phyloP scores from a whole-genome alignment of 352 stramenopile species.

The Phytopythium sindhum region DNA sequence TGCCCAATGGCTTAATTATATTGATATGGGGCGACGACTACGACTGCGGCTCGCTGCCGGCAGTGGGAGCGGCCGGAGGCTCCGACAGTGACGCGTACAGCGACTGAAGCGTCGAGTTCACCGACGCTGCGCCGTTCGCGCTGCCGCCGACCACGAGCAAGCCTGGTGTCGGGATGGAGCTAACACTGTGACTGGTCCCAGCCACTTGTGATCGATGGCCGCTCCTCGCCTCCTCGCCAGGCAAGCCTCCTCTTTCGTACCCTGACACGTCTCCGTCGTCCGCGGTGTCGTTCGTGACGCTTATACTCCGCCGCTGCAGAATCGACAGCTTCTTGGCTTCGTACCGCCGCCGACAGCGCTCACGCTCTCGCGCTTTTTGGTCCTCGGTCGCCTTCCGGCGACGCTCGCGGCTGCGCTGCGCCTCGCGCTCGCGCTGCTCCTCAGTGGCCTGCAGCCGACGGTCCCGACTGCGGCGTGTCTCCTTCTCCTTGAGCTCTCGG shows the following conservation, averaged over 20 bases:
- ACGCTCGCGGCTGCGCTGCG: constrained; percentile 46
- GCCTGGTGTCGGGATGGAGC: constrained; percentile 1
- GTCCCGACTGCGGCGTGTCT: constrained; percentile 56
- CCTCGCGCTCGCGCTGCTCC: constrained; percentile 60
- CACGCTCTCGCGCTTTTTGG: constrained; percentile 53
- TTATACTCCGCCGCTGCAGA: constrained; percentile 9
- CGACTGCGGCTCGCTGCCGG: not conserved
- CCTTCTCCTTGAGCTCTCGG: constrained; percentile 40
- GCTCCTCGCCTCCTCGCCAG: not conserved
- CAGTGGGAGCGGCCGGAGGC: not conserved
- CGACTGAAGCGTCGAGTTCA: constrained; percentile 17
- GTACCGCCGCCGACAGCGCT: constrained; percentile 66
- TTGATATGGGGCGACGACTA: not conserved
- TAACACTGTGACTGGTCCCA: constrained; percentile 11
- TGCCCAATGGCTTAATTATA: not conserved
- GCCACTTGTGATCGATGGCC: not conserved
- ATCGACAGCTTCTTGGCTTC: constrained; percentile 43
- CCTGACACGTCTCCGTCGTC: not conserved
- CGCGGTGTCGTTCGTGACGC: constrained; percentile 4
- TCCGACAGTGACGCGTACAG: constrained; percentile 28
- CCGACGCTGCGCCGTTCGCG: constrained; percentile 5
- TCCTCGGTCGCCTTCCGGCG: constrained; percentile 61
- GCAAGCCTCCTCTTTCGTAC: not conserved
- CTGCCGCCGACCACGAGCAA: constrained; percentile 15
- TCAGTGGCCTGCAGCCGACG: constrained; percentile 60